A percentile compares a stretch with the other conserved stretches of the same genome.
These are phyloP conservation scores for Xerocomus nothofagi DNA, from an alignment of 1,284 basidiomycete species.

Conservation along the genomic window DNA sequence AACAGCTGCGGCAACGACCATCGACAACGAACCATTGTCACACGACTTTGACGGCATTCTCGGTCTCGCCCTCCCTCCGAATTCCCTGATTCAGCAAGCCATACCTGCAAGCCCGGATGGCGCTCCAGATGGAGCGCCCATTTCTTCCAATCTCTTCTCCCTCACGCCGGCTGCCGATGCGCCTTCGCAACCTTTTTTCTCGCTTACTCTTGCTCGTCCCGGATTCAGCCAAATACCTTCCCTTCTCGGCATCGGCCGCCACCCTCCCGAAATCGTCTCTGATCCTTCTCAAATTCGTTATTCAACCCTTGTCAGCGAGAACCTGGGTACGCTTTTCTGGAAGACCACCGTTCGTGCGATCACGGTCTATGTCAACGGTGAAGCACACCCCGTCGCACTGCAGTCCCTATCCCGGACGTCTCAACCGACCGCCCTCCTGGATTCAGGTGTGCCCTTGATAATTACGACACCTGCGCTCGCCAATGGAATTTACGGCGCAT, in stretches of 20 bases:
- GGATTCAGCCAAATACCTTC: conserved; percentile 56
- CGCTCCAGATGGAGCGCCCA: conserved; percentile 58
- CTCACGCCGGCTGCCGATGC: conserved; percentile 51
- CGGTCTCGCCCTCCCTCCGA: conserved; percentile 68
- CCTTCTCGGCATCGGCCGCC: conserved; percentile 63
- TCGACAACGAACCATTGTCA: conserved; percentile 55
- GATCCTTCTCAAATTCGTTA: conserved; percentile 58
- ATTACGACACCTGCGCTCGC: conserved; percentile 59
- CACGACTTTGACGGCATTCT: conserved; percentile 60
- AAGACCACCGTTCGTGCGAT: conserved; percentile 54
- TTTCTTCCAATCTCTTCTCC: conserved; percentile 65
- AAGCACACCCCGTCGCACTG: conserved; percentile 41
- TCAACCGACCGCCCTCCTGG: conserved; percentile 62
- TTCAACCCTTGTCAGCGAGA: conserved; percentile 41
- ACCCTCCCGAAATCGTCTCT: conserved; percentile 52
- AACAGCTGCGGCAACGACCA: conserved; percentile 53
- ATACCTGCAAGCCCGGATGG: conserved; percentile 50
- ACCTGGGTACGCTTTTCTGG: conserved; percentile 54
- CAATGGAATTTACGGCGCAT: conserved; percentile 75
- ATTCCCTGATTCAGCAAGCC: conserved; percentile 55
- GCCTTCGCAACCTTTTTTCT: conserved; percentile 61
- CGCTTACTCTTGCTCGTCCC: conserved; percentile 65
- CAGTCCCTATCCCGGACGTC: conserved; percentile 36
- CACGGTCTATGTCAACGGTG: conserved; percentile 57
- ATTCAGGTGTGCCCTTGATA: conserved; percentile 67